Evolutionary conservation across 148 eudicot species (phyloP).

Genomic region (Rhododendron ovatum): DNA sequence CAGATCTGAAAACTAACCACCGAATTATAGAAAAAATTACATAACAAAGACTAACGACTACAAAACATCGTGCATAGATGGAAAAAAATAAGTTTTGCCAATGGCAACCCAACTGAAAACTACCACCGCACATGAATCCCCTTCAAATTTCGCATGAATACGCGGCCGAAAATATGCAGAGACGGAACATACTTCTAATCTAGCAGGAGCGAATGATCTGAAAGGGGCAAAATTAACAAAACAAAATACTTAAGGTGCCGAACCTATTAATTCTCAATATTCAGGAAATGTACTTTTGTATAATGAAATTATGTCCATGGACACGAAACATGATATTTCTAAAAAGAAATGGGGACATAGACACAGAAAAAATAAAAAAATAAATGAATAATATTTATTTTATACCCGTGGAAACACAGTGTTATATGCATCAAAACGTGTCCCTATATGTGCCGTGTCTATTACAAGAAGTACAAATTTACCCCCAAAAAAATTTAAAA

Average conservation of each 20-base stretch:
- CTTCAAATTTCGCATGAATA: background rate
- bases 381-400: too few species aligned
- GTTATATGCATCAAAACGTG: too few species aligned
- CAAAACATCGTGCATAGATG: background rate
- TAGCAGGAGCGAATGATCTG: background rate
- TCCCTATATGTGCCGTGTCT: too few species aligned
- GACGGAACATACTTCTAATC: background rate
- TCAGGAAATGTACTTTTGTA: background rate
- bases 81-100: background rate
- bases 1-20: background rate
- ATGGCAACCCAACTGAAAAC: background rate
- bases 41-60: background rate
- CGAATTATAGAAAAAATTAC: background rate
- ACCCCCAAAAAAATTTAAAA: too few species aligned
- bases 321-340: background rate
- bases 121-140: background rate
- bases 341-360: too few species aligned
- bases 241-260: background rate
- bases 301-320: background rate
- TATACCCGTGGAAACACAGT: too few species aligned
- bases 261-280: background rate
- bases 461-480: too few species aligned
- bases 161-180: background rate
- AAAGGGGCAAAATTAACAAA: background rate
- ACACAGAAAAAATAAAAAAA: too few species aligned